A percentile compares a stretch with the other conserved stretches of the same genome.
These are phyloP conservation scores for Cryptococcus sp. DNA, from an alignment of 1,284 basidiomycete species.

Conservation along the genomic window DNA sequence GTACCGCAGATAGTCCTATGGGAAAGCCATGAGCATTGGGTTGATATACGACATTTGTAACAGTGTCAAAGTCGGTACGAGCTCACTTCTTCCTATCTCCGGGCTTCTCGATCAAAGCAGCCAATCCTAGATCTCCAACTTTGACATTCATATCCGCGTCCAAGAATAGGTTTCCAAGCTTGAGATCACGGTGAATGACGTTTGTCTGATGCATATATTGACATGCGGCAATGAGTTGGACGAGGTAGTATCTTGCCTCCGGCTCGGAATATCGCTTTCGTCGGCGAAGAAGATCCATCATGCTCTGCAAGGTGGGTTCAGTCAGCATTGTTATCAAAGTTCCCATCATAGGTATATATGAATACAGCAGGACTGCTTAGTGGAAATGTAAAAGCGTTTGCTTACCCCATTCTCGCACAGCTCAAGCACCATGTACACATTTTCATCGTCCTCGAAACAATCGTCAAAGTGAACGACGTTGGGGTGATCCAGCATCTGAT, in stretches of 20 bases:
- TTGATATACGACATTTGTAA: too few species aligned
- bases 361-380: too few species aligned
- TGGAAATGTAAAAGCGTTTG: too few species aligned
- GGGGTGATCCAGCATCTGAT: conserved; percentile 84
- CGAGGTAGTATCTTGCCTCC: conserved; percentile 87
- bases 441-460: conserved; percentile 92
- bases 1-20: conserved; percentile 89
- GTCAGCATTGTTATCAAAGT: background rate
- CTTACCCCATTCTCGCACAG: conserved; percentile 79
- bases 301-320: conserved; percentile 57
- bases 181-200: conserved; percentile 94
- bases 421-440: conserved; percentile 97
- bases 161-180: conserved; percentile 93
- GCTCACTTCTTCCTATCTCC: conserved; percentile 89
- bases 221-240: conserved; percentile 93
- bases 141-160: conserved; percentile 92
- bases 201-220: conserved; percentile 94
- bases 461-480: conserved; percentile 92
- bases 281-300: conserved; percentile 86
- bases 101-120: conserved; percentile 92
- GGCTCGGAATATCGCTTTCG: conserved; percentile 88
- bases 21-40: too few species aligned
- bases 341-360: background rate
- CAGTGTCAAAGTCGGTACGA: too few species aligned
- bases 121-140: conserved; percentile 96